phyloP scores from a whole-genome alignment of 441 rosid genomes.

The Adansonia gregorii region DNA sequence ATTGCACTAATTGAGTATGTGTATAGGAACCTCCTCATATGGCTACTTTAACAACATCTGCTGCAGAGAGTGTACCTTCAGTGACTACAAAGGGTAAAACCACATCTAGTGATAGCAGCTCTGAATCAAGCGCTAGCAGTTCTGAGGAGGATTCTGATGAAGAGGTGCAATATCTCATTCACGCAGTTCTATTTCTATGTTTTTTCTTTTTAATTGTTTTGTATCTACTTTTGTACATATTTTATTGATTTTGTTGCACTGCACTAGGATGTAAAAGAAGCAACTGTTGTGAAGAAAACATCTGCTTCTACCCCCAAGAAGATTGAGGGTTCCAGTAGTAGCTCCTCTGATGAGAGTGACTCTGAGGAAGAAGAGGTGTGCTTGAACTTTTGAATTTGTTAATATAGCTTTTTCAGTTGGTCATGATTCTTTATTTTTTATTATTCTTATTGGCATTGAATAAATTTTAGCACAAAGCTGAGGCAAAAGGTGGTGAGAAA shows the following conservation, averaged over 20 bases:
- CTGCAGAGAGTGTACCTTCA: not conserved
- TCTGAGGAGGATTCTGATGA: conserved; percentile 45
- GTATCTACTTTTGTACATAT: not conserved
- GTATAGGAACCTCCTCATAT: not conserved
- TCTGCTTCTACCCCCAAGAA: conserved; percentile 20
- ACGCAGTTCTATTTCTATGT: not conserved
- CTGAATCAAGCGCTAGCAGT: conserved; percentile 24
- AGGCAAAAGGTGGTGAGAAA: conserved; percentile 18
- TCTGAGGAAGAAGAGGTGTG: conserved; percentile 31
- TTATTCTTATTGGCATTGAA: not conserved
- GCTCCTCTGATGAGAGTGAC: conserved; percentile 29
- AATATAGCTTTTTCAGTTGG: not conserved
- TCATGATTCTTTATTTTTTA: not conserved
- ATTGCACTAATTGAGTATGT: not conserved
- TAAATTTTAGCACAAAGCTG: conserved; percentile 22
- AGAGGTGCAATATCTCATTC: not conserved
- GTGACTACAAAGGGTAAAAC: not conserved
- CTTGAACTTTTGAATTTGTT: not conserved
- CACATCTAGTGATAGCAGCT: conserved; percentile 26
- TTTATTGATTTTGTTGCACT: not conserved
- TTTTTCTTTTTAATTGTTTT: not conserved
- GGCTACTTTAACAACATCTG: not conserved
- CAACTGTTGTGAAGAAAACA: conserved; percentile 14
- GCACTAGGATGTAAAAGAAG: conserved; percentile 1
- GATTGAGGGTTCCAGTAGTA: conserved; percentile 23